These are phyloP conservation scores for Diaporthe sp. DNA, from an alignment of 2,329 filamentous ascomycete species.

Conservation along the genomic window DNA sequence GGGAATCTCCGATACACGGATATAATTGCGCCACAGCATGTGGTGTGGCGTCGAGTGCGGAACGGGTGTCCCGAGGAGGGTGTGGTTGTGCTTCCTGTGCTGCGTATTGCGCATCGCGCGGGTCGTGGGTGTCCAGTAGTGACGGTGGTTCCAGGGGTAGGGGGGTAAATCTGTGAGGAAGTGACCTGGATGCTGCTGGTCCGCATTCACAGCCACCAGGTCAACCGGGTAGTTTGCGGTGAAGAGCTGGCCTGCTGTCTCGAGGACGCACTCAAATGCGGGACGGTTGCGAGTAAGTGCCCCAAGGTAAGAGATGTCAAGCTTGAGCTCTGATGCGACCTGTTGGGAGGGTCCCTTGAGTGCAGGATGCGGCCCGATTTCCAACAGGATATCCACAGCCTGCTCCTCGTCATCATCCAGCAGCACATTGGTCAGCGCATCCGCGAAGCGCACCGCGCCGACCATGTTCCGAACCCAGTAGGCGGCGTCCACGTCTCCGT, in stretches of 20 bases:
- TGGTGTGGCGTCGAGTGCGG: slow-evolving; percentile 15
- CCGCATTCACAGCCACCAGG: slow-evolving; percentile 6
- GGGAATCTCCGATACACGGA: slow-evolving; percentile 46
- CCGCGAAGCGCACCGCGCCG: slow-evolving; percentile 53
- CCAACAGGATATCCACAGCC: slow-evolving; percentile 44
- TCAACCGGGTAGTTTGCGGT: slow-evolving; percentile 1
- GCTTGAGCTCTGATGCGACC: slow-evolving; percentile 11
- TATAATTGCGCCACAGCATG: slow-evolving; percentile 37
- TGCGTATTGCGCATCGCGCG: slow-evolving; percentile 31
- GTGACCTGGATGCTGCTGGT: background rate
- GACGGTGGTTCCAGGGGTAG: slow-evolving; percentile 41
- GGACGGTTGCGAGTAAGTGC: background rate
- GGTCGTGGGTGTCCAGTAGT: slow-evolving; percentile 38
- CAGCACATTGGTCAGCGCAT: slow-evolving; percentile 34
- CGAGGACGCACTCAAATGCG: slow-evolving; percentile 17
- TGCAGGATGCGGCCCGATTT: slow-evolving; percentile 54
- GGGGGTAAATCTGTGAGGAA: slow-evolving; percentile 26
- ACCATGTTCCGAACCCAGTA: slow-evolving; percentile 53
- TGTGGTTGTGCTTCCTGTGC: slow-evolving; percentile 31
- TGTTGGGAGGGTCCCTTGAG: slow-evolving; percentile 48
- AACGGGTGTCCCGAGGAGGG: slow-evolving; percentile 29
- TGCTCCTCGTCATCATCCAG: slow-evolving; percentile 16
- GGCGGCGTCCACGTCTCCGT: slow-evolving; percentile 24
- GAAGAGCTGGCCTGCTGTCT: slow-evolving; percentile 7
- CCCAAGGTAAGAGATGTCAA: background rate